These are phyloP conservation scores for Ceratobasidium sp. DNA, from an alignment of 1,284 basidiomycete genomes.

Conservation along the genomic window DNA sequence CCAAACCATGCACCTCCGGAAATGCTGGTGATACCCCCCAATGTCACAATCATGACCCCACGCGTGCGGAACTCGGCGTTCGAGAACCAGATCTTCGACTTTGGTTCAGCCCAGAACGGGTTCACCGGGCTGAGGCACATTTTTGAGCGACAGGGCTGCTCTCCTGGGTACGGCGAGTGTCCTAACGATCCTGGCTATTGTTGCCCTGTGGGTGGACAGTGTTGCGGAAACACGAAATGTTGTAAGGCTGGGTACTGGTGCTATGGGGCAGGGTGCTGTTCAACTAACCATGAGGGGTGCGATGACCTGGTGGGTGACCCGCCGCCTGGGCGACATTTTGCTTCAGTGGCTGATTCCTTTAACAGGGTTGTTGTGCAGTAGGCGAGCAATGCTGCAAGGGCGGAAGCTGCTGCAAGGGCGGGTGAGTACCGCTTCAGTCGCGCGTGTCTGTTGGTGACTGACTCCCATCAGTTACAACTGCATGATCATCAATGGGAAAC, in stretches of 20 bases:
- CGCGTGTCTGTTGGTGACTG: not conserved
- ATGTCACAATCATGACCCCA: constrained; percentile 27
- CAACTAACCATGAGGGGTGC: not conserved
- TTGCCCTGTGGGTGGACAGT: constrained; percentile 20
- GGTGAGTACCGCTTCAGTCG: not conserved
- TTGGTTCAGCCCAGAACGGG: constrained; percentile 22
- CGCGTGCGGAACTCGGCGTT: not conserved
- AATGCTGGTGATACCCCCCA: constrained; percentile 13
- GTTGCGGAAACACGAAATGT: constrained; percentile 15
- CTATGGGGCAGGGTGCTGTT: constrained; percentile 7
- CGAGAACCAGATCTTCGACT: constrained; percentile 15
- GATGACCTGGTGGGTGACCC: constrained; percentile 3
- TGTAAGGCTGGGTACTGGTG: constrained; percentile 8
- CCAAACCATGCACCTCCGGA: constrained; percentile 11
- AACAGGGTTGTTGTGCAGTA: constrained; percentile 33
- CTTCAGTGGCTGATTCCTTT: not conserved
- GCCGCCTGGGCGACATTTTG: not conserved
- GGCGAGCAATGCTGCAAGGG: constrained; percentile 24
- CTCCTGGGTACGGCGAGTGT: constrained; percentile 7
- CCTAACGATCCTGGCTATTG: constrained; percentile 17
- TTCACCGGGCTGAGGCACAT: constrained; percentile 25
- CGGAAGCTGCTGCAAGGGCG: constrained; percentile 15
- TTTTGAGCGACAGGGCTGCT: not conserved
- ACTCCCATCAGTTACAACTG: constrained; percentile 8
- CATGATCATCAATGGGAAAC: constrained; percentile 20